Evolutionary conservation across 1,284 basidiomycete species (phyloP), one percentile per base, ranked within the genome.

Genomic region (Trametes hirsuta): DNA sequence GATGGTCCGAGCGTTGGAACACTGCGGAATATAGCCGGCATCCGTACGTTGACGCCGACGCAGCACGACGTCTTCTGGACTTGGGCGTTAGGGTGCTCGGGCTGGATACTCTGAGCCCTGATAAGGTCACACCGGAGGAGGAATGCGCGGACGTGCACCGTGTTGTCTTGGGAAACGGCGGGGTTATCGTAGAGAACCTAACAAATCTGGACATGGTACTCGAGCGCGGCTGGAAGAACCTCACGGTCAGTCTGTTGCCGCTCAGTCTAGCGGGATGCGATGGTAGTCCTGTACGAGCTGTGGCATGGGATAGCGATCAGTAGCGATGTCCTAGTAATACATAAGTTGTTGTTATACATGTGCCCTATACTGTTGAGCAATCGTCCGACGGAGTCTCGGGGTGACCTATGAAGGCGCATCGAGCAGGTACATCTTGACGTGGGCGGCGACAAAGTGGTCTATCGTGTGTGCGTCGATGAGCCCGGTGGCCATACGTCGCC

Each of bases 181-280:
- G 82, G 0, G 66, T 89, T 8, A 88, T 91, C 54, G 87, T 82
- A 18, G 89, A 91, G 75, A 91, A 90, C 61, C 60, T 91, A 64
- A 80, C 76, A 30, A 82, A 80, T 62, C 68, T 86, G 67, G 79
- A 76, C 34, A 64, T 68, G 22, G 63, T 84, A 15, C 46, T 74
- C 21, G 70, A 73, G 25, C 71, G 74, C 35, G 70, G 68, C 34
- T 67, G 66, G 60, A 59, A 57, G 52, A 35, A 57, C 14, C 74
- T 77, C 40, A 74, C 79, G 58, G 80, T 87, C 30, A 84, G 81
- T 58, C 66, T 90, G 53, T 68, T 84, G n/a, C 89, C 88, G 0
- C 69, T 91, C 53, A 83, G 76, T 37, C 59, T 91, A 18, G 72
- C 74, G 2, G 80, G 77, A 1, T 78, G 80, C 22, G 89, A 91